Evolutionary conservation across 495 filamentous ascomycete species (phyloP), one percentile per base, ranked within the genome.

Genomic region (Xeromyces bisporus): DNA sequence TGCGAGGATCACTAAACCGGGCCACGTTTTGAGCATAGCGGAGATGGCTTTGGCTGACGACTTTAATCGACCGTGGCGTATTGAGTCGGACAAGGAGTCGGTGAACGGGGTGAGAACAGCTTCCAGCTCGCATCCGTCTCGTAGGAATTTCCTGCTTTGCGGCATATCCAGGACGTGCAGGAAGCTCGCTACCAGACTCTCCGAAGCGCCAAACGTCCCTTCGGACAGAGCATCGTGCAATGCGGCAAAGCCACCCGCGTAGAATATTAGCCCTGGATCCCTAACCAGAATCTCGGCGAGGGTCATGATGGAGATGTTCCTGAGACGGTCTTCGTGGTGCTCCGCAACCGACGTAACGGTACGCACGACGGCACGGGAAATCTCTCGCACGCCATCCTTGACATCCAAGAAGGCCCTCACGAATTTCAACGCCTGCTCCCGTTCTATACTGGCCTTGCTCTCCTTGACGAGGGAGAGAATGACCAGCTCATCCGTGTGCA

Each of bases 391-490:
- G 9, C 89, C 89, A 39, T 82, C 83, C 46, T 94, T 93, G 41
- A 97, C 82, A 40, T 96, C 91, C 15, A 97, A 60, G 50, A 97
- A 97, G 5, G 85, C 82, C 34, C 89, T 71, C 15, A 94, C 80
- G 54, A 97, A 94, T 48, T 97, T 97, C 39, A 97, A 53, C 0
- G 89, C 89, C 53, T 97, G 89, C 49, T 97, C 89, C 28, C 89
- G 74, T 56, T 97, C 89, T 26, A 97, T 82, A 47, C 83, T 89
- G 7, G 87, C 78, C 47, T 93, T 94, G 47, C 81, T 78, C 46
- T 94, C 86, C 47, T 94, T 94, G 38, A 86, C 79, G 15, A 97
- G 65, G 6, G 89, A 93, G 47, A 85, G 54, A 31, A 91, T 84
- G 5, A 93, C 85, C 15, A 96, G 63, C 44, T 85, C 81, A 48